A percentile compares a stretch with the other conserved stretches of the same genome.
These are phyloP conservation scores for Penicillium sp. DNA, from an alignment of 2,329 filamentous ascomycete species.

Conservation along the genomic window DNA sequence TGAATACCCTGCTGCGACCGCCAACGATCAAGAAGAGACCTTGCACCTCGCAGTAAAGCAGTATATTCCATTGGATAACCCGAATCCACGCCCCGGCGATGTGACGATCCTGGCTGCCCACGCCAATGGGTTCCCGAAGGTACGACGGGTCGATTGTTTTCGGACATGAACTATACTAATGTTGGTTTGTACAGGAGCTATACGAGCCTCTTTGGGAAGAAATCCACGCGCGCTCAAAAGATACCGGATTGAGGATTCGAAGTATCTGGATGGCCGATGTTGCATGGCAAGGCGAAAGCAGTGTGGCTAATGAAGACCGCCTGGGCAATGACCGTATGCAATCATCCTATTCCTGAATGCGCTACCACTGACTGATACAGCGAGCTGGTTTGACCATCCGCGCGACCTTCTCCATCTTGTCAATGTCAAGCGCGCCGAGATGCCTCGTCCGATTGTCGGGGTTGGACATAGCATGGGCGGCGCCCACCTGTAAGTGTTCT, in stretches of 20 bases:
- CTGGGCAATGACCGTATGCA: conserved; percentile 77
- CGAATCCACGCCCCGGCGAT: conserved; percentile 62
- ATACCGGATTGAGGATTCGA: conserved; percentile 63
- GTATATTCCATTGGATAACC: conserved; percentile 71
- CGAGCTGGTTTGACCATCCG: conserved; percentile 78
- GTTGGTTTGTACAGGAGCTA: conserved; percentile 57
- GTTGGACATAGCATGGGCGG: conserved; percentile 88
- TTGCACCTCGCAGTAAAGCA: conserved; percentile 76
- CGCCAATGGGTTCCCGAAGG: conserved; percentile 90
- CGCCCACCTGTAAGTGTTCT: conserved; percentile 55
- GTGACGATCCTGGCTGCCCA: conserved; percentile 81
- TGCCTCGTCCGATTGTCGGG: conserved; percentile 76
- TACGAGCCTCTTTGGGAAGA: conserved; percentile 93
- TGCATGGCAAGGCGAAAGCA: conserved; percentile 76
- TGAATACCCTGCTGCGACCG: conserved; percentile 70
- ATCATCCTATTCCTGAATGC: background rate
- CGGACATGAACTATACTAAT: conserved; percentile 5
- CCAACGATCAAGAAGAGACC: conserved; percentile 65
- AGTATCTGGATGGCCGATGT: conserved; percentile 86
- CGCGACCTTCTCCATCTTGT: conserved; percentile 79
- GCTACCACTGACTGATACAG: conserved; percentile 41
- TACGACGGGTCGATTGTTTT: conserved; percentile 29
- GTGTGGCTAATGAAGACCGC: conserved; percentile 65
- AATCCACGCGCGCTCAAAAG: conserved; percentile 54
- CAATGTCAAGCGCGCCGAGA: conserved; percentile 72